Evolutionary conservation across 2,329 filamentous ascomycete genomes (phyloP), one percentile per base, ranked within the genome.

Genomic region (Pseudopyricularia cyperi): DNA sequence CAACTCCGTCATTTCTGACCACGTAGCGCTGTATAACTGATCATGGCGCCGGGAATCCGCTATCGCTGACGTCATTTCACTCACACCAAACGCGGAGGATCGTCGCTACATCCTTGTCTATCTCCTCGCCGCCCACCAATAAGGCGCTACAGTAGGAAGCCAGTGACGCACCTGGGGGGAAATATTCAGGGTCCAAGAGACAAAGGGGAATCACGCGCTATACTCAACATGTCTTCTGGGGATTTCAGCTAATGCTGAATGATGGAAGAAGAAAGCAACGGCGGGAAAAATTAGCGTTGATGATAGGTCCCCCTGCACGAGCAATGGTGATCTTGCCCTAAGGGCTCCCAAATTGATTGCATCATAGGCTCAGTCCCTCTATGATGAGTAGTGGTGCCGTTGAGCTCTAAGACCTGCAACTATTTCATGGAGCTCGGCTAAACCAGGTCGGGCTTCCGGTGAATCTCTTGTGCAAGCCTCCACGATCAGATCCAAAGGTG

Each of bases 401-500:
- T n/a, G n/a, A n/a, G n/a, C n/a, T n/a, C n/a, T n/a, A n/a, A n/a
- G n/a, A n/a, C n/a, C n/a, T n/a, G n/a, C n/a, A n/a, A 33, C 32
- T 33, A 33, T 33, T 33, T 33, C 7, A 33, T 33, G 12, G 7
- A 33, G 32, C 12, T 33, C 32, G 32, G 7, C 32, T 33, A 33
- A 33, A 12, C 32, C 12, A 12, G 32, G 32, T 12, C 32, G 32
- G 7, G 7, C 12, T 33, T 33, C 32, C 12, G 32, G 32, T 7
- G 32, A 33, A 33, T 7, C 7, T 7, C 12, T 33, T 12, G 7
- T 33, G 37, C 55, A 57, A 17, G 56, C 55, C 12, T 56, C 56
- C 19, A 57, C 56, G 8, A 54, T 37, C 7, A 28, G 46, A 12
- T 54, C 48, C 4, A 57, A 46, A 8, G 55, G 55, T 15, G 34